These are phyloP conservation scores for Inga leiocalycina DNA, from an alignment of 306 rosid species.

Conservation along the genomic window DNA sequence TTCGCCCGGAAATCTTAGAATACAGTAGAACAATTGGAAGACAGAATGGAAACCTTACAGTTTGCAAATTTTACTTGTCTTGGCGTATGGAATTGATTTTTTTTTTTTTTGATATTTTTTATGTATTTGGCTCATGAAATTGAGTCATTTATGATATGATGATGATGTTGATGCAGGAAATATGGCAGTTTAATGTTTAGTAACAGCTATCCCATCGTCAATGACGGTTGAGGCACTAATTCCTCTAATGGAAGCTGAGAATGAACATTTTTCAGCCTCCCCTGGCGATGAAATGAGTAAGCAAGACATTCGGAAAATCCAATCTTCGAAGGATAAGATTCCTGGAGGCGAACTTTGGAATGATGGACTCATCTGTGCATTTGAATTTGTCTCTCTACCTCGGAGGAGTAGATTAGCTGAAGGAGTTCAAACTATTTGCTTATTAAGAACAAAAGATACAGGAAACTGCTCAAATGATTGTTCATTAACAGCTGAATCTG, in stretches of 20 bases:
- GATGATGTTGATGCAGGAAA: constrained; percentile 16
- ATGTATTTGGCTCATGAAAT: neutral
- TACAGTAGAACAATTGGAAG: neutral
- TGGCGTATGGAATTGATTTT: constrained; percentile 1
- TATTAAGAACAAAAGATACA: constrained; percentile 17
- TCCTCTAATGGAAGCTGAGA: constrained; percentile 27
- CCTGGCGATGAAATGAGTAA: constrained; percentile 35
- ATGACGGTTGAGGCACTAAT: constrained; percentile 46
- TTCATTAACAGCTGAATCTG: constrained; percentile 17
- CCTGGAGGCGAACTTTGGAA: constrained; percentile 52
- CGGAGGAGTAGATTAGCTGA: constrained; percentile 29
- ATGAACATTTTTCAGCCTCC: constrained; percentile 31
- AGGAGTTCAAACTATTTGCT: neutral
- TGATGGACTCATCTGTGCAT: constrained; percentile 68
- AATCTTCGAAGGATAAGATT: constrained; percentile 21
- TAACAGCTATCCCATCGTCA: constrained; percentile 14
- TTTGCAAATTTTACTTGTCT: neutral
- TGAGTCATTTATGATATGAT: neutral
- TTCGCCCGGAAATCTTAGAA: neutral
- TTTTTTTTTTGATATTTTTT: neutral
- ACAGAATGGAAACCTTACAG: neutral
- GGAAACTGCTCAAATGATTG: constrained; percentile 27
- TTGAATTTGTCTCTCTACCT: constrained; percentile 47
- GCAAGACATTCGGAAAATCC: constrained; percentile 28
- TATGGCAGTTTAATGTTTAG: constrained; percentile 8